Evolutionary conservation across 1,284 basidiomycete genomes (phyloP), one percentile per base, ranked within the genome.

Genomic region (Fomitopsis schrenkii): DNA sequence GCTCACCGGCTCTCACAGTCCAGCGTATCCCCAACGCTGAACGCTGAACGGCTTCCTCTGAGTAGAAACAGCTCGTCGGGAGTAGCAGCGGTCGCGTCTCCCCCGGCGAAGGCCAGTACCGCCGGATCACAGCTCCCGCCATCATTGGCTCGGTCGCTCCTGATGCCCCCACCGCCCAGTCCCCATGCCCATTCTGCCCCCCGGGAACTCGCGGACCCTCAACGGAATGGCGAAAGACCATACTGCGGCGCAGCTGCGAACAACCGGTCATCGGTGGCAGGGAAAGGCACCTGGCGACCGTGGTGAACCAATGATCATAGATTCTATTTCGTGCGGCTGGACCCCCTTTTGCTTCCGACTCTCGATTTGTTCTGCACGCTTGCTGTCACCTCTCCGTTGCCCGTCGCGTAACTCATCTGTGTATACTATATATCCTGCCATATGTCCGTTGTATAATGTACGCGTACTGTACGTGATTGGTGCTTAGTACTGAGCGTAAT

Each of bases 1-100:
- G 59, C 57, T 30, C 60, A 59, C 40, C 55, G 64, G n/a, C 61
- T 67, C 55, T 48, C 55, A 44, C 62, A 62, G 58, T 59, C 63
- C 42, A 62, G 58, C 56, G 62, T 63, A 41, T 60, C 62, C n/a
- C 58, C 67, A 46, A 57, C 59, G 15, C 45, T 57, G 12, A 59
- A 48, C 33, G 62, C 57, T 44, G 58, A 59, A 33, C 59, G 60
- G 26, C 28, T 50, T 28, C 30, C 56, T 10, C 35, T 55, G 15
- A 52, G 22, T 42, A 22, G 48, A n/a, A 9, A 30, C 28, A 17
- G 8, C 14, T 30, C 48, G 48, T 33, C 26, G 15, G n/a, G 33
- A 5, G 33, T 26, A 40, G 57, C 57, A 30, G 46, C 55, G 15
- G 22, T 44, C 26, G 9, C 55, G 17, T 33, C 55, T 17, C 19